Percentiles rank a stretch among this genome's conserved stretches.
These are phyloP conservation scores for Sphagnum fallax DNA, from an alignment of 228 moss, liverwort and hornwort genomes.

Conservation along the genomic window DNA sequence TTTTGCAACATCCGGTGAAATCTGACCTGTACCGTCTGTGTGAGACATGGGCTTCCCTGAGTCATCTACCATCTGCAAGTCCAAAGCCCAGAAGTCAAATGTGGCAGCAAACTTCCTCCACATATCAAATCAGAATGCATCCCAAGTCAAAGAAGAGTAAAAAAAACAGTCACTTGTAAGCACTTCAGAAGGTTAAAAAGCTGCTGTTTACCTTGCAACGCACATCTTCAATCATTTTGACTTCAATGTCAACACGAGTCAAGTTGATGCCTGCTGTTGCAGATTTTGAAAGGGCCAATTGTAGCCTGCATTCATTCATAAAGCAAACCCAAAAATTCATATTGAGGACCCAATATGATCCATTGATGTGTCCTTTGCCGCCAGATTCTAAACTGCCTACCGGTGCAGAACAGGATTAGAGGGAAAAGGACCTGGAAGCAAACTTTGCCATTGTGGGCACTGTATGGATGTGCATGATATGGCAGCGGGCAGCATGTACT, in stretches of 20 bases:
- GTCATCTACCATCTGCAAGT: conserved; percentile 44
- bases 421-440: conserved; percentile 28
- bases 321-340: background rate
- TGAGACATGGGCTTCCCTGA: conserved; percentile 46
- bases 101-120: too few species aligned
- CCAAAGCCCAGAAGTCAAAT: background rate
- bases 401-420: too few species aligned
- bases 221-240: conserved; percentile 31
- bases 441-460: conserved; percentile 47
- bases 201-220: conserved; percentile 31
- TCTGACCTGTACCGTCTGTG: conserved; percentile 47
- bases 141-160: too few species aligned
- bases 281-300: conserved; percentile 56
- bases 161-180: too few species aligned
- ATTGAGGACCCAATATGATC: too few species aligned
- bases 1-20: conserved; percentile 41
- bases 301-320: conserved; percentile 27
- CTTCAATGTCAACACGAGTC: conserved; percentile 27
- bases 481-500: conserved; percentile 48
- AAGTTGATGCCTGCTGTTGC: conserved; percentile 34
- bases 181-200: too few species aligned
- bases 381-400: too few species aligned
- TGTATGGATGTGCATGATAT: conserved; percentile 53
- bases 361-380: too few species aligned
- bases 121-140: too few species aligned